Percentiles rank a stretch among this genome's conserved stretches.
These are phyloP conservation scores for Teunomyces lycoperdinae DNA, from an alignment of 805 yeast genomes.

Conservation along the genomic window DNA sequence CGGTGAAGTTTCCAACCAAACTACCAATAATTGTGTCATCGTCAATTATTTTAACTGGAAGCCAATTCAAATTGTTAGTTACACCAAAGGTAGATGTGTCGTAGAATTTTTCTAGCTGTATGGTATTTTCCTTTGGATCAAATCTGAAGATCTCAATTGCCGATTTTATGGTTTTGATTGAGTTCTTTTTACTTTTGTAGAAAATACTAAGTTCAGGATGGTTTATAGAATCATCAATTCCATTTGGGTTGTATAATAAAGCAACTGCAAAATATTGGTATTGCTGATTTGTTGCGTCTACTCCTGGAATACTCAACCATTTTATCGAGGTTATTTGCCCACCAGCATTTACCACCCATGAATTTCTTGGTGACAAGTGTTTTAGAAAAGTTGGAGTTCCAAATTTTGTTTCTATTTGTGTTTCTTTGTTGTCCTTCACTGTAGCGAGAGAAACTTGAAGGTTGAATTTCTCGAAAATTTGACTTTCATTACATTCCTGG, in stretches of 20 bases:
- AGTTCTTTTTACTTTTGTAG: slow-evolving; percentile 10
- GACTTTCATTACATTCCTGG: neutral
- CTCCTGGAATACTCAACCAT: slow-evolving; percentile 44
- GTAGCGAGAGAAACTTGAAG: neutral
- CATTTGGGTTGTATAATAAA: slow-evolving; percentile 33
- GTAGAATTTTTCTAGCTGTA: slow-evolving; percentile 27
- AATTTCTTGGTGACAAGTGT: slow-evolving; percentile 21
- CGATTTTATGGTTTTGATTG: slow-evolving; percentile 20
- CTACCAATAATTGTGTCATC: slow-evolving; percentile 34
- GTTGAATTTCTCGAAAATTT: neutral
- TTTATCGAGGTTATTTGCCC: slow-evolving; percentile 50
- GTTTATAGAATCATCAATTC: slow-evolving; percentile 18
- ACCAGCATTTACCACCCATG: slow-evolving; percentile 47
- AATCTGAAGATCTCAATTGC: slow-evolving; percentile 47
- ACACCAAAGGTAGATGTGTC: slow-evolving; percentile 44
- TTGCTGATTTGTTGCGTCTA: slow-evolving; percentile 3
- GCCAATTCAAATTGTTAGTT: slow-evolving; percentile 39
- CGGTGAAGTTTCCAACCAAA: slow-evolving; percentile 53
- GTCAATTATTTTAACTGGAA: slow-evolving; percentile 28
- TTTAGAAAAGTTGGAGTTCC: slow-evolving; percentile 10
- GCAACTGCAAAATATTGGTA: slow-evolving; percentile 51
- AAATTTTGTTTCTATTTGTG: neutral
- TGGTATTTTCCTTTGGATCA: slow-evolving; percentile 20
- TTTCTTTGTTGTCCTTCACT: neutral
- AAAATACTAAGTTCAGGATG: slow-evolving; percentile 32